Conservation (phyloP, 73 alveolate species). For the Tetrahymena malaccensis region DNA sequence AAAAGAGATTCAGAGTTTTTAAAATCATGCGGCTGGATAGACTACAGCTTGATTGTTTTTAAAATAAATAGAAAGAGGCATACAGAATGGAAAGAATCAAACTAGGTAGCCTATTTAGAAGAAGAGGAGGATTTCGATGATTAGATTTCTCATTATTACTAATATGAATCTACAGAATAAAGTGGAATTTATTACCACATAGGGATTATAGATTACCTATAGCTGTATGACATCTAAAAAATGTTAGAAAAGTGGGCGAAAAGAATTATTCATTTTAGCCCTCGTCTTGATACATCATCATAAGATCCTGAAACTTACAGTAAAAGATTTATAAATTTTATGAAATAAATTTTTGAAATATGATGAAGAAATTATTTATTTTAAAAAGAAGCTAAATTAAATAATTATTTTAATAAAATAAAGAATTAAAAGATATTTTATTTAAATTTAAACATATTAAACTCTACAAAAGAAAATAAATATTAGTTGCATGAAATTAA, state of each 20-base stretch:
- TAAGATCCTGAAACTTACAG: slow-evolving; percentile 23
- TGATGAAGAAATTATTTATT: neutral
- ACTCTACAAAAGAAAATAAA: no score
- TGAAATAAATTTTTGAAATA: neutral
- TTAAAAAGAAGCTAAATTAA: no score
- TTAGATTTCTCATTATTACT: neutral
- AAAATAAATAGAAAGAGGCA: slow-evolving; percentile 2
- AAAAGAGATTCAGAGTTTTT: slow-evolving; percentile 29
- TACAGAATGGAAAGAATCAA: neutral
- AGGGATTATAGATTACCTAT: slow-evolving; percentile 37
- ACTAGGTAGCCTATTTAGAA: neutral
- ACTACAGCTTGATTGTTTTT: slow-evolving; percentile 29
- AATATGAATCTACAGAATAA: slow-evolving; percentile 5
- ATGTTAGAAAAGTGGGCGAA: slow-evolving; percentile 19
- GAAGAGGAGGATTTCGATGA: neutral
- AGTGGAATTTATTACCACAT: slow-evolving; percentile 17
- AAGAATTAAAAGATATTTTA: no score
- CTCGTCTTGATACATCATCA: slow-evolving; percentile 16
- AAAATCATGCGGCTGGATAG: slow-evolving; percentile 22
- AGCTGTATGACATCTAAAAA: slow-evolving; percentile 21
- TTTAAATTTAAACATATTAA: no score
- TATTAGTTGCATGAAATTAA: no score
- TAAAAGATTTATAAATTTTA: slow-evolving; percentile 4
- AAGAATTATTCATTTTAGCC: slow-evolving; percentile 9
- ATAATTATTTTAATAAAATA: no score